Evolutionary conservation across 257 asterid genomes (phyloP), one percentile per base, ranked within the genome.

Genomic region (Petunia secreta): DNA sequence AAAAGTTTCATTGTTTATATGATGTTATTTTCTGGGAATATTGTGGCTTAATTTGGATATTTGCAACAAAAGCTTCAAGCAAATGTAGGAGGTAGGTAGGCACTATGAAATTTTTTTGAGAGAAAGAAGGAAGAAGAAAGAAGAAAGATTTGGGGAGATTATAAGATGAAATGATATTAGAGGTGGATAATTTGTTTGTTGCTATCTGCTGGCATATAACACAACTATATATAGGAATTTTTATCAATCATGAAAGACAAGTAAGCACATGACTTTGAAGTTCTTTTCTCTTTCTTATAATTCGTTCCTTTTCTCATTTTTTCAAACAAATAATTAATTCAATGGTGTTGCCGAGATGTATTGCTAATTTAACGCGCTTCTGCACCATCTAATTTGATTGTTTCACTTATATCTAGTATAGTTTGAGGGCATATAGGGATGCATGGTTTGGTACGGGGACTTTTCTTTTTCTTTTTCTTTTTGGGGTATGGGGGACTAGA

Each of bases 261-360:
- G 64, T 59, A 37, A 59, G 64, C 64, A 59, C 16, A 58, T 58
- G 38, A 6, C 37, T 59, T 6, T 16, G 38, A 58, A 16, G 0
- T 4, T 44, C 37, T 69, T 4, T 46, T 68, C 1, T 44, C 1
- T 48, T 7, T 16, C 0, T 15, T 7, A 6, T 66, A n/a, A 43
- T 5, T 69, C 25, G 2, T 37, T 63, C 5, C 34, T 63, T 37
- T 50, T 0, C 2, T 8, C 3, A 25, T 25, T 50, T 63, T 55
- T 55, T 4, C 8, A 4, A 71, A n/a, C 1, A 10, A 34, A 34
- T 46, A 69, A 69, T 34, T 48, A 14, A 48, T 34, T 71, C 10
- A 59, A 25, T 69, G 77, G 77, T 63, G 59, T 48, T 71, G 60
- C 60, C 60, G 77, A 71, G 77, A 48, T 71, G 77, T 71, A 50